Evolutionary conservation across 1,284 basidiomycete species (phyloP).

Genomic region (Austroboletus novae-zelandiae): DNA sequence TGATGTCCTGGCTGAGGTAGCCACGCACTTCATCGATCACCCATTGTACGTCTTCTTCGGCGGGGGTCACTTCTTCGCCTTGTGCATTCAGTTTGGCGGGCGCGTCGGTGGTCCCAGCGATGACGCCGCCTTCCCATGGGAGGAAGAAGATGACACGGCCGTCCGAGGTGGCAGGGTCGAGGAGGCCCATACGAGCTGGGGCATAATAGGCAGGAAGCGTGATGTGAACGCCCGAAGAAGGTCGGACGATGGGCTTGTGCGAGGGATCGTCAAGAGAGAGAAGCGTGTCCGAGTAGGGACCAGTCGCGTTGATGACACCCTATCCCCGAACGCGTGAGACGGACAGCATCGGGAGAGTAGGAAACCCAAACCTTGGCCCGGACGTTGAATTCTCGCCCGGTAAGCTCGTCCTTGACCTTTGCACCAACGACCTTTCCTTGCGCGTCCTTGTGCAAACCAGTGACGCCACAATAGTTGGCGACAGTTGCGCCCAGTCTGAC

Average conservation of each 20-base stretch:
- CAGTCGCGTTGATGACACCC: constrained; percentile 96
- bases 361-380: constrained; percentile 64
- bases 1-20: constrained; percentile 91
- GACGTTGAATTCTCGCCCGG: constrained; percentile 81
- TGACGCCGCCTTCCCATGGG: constrained; percentile 97
- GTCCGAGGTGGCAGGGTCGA: constrained; percentile 94
- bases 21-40: constrained; percentile 89
- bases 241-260: constrained; percentile 86
- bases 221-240: constrained; percentile 93
- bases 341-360: background rate
- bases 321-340: constrained; percentile 25
- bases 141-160: constrained; percentile 99
- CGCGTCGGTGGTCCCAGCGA: constrained; percentile 95
- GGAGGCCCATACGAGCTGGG: constrained; percentile 91
- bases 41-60: constrained; percentile 96
- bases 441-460: constrained; percentile 69
- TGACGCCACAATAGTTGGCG: constrained; percentile 56
- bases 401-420: constrained; percentile 78
- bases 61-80: constrained; percentile 71
- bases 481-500: constrained; percentile 90
- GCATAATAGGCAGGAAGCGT: constrained; percentile 97
- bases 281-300: constrained; percentile 89
- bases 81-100: constrained; percentile 66
- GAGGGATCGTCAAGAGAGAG: constrained; percentile 84
- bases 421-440: constrained; percentile 73